Conservation (phyloP, 441 rosid species). For the Pelargonium myrrhifolium region DNA sequence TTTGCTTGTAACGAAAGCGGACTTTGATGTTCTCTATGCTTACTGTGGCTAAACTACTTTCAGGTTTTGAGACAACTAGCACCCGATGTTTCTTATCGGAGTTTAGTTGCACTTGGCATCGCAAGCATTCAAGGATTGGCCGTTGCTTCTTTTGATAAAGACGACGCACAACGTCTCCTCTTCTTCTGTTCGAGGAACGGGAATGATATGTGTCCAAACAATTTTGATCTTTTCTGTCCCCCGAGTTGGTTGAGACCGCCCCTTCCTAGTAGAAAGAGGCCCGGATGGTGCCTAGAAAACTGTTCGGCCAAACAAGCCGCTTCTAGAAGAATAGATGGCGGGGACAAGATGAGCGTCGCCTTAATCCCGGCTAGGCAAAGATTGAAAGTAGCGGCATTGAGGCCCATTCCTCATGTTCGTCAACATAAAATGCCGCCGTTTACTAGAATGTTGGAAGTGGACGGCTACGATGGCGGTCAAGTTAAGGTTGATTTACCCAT, state of each 20-base stretch:
- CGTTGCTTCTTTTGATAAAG: conserved; percentile 1
- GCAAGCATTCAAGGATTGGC: background rate
- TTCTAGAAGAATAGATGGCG: background rate
- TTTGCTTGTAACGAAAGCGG: too few relatives aligned
- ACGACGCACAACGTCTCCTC: conserved; percentile 3
- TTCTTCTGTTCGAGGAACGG: background rate
- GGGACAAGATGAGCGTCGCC: background rate
- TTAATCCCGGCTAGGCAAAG: background rate
- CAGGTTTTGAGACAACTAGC: conserved; percentile 3
- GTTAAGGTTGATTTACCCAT: background rate
- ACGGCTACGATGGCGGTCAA: background rate
- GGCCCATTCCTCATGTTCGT: conserved; percentile 5
- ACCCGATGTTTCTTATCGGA: conserved; percentile 1
- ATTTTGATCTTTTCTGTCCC: background rate
- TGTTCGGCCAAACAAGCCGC: background rate
- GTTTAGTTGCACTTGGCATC: conserved; percentile 4
- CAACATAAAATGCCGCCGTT: background rate
- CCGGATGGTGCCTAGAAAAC: background rate
- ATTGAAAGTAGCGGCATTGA: background rate
- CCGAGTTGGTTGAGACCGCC: conserved; percentile 5
- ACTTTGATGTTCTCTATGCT: too few relatives aligned
- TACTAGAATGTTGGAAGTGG: background rate
- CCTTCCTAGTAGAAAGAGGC: background rate
- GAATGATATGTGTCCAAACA: background rate
- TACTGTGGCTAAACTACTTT: background rate